Evolutionary conservation across 2,329 filamentous ascomycete genomes (phyloP).

Genomic region (Cordyceps pruinosa): DNA sequence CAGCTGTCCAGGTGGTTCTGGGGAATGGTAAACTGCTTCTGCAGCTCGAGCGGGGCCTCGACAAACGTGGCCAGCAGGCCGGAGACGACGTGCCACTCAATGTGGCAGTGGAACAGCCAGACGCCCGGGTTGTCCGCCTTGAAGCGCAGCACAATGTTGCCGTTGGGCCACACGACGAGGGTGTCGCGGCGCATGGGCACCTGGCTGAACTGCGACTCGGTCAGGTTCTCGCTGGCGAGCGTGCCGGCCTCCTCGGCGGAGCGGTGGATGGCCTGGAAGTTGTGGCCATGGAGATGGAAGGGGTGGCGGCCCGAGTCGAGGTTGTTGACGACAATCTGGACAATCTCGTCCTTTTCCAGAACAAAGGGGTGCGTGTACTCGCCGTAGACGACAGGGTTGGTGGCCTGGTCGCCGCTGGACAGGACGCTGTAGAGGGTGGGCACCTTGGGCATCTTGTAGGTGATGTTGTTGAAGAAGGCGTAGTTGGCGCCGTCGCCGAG

Average conservation of each 20-base stretch:
- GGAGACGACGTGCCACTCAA: conserved; percentile 67
- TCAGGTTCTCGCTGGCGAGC: conserved; percentile 41
- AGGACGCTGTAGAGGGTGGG: conserved; percentile 74
- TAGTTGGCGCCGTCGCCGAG: conserved; percentile 53
- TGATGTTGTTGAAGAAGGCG: conserved; percentile 70
- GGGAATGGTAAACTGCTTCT: conserved; percentile 54
- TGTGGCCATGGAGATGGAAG: conserved; percentile 73
- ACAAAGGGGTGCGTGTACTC: conserved; percentile 59
- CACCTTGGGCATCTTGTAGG: conserved; percentile 67
- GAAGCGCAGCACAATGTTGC: conserved; percentile 64
- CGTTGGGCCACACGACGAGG: conserved; percentile 55
- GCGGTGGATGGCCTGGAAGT: conserved; percentile 62
- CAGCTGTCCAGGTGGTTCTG: conserved; percentile 52
- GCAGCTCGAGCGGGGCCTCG: conserved; percentile 56
- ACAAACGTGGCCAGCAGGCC: conserved; percentile 61
- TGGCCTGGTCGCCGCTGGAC: conserved; percentile 51
- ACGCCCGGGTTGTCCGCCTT: conserved; percentile 60
- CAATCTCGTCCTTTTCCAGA: conserved; percentile 58
- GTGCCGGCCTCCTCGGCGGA: conserved; percentile 50
- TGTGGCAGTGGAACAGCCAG: conserved; percentile 74
- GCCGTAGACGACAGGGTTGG: conserved; percentile 58
- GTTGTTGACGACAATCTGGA: conserved; percentile 73
- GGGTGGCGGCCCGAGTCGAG: conserved; percentile 64
- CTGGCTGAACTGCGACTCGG: conserved; percentile 40
- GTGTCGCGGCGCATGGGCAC: conserved; percentile 64